Evolutionary conservation across 495 filamentous ascomycete genomes (phyloP).

Genomic region (Talaromyces adpressus): DNA sequence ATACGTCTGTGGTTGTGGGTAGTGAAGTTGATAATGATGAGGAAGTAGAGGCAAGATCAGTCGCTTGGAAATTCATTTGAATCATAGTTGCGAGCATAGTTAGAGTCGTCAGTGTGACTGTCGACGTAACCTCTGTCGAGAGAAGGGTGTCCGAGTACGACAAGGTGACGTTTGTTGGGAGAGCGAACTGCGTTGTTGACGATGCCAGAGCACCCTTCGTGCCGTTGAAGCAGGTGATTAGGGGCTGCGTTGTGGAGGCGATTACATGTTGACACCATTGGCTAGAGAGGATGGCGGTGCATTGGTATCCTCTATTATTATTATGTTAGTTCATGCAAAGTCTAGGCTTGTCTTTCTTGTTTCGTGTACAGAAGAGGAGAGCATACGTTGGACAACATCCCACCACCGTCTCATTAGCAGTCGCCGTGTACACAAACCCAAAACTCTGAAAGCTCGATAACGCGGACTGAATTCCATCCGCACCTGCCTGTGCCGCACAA

Average conservation of each 20-base stretch:
- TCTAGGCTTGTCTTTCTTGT: not conserved
- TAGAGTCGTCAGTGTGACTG: not conserved
- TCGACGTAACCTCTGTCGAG: not conserved
- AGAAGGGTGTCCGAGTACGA: not conserved
- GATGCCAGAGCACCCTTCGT: not conserved
- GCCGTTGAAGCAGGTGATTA: not conserved
- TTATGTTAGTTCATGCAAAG: not conserved
- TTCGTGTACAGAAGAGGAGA: not conserved
- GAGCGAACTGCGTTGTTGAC: not conserved
- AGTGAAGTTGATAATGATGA: not conserved
- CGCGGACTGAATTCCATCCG: not conserved
- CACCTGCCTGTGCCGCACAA: not conserved
- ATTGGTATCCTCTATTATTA: not conserved
- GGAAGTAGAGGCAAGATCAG: not conserved
- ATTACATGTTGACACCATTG: constrained; percentile 2
- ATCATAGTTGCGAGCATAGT: not conserved
- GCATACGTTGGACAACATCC: constrained; percentile 1
- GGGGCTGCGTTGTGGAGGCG: not conserved
- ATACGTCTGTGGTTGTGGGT: not conserved
- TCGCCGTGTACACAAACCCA: not conserved
- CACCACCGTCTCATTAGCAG: constrained; percentile 1
- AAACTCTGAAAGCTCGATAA: constrained; percentile 1
- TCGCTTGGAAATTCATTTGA: not conserved
- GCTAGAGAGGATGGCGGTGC: not conserved
- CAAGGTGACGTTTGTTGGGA: not conserved